A percentile compares a stretch with the other conserved stretches of the same genome.
These are phyloP conservation scores for Pythium apleroticum DNA, from an alignment of 352 stramenopile species.

Conservation along the genomic window DNA sequence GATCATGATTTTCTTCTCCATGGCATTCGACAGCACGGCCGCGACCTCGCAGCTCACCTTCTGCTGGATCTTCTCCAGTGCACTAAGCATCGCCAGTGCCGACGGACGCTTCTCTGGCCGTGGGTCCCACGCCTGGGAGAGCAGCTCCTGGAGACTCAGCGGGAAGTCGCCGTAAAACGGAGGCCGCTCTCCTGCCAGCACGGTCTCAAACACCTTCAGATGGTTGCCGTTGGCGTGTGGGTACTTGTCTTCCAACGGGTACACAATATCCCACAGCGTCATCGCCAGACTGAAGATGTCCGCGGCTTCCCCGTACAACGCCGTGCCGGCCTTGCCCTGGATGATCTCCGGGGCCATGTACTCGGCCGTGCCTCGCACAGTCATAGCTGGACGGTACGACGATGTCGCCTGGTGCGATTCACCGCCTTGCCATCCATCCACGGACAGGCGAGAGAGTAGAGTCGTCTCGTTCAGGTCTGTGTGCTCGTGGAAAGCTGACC, in stretches of 20 bases:
- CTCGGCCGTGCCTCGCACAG: slow-evolving; percentile 70
- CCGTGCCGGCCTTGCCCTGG: slow-evolving; percentile 60
- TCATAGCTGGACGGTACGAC: slow-evolving; percentile 40
- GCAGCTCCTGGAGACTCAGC: slow-evolving; percentile 42
- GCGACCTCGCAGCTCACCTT: slow-evolving; percentile 45
- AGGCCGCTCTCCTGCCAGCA: slow-evolving; percentile 58
- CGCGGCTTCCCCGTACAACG: slow-evolving; percentile 65
- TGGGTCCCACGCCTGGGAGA: slow-evolving; percentile 52
- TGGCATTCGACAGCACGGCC: slow-evolving; percentile 33
- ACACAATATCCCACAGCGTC: slow-evolving; percentile 77
- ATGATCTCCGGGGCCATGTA: slow-evolving; percentile 87
- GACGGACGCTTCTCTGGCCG: slow-evolving; percentile 53
- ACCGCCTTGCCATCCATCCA: background rate
- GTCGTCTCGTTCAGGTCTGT: background rate
- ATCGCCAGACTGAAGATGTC: slow-evolving; percentile 77
- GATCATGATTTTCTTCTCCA: slow-evolving; percentile 32
- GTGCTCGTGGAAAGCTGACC: background rate
- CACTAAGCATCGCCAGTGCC: slow-evolving; percentile 44
- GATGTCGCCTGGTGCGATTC: slow-evolving; percentile 3
- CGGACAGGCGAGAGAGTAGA: background rate
- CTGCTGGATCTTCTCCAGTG: slow-evolving; percentile 50
- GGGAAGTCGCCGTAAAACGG: slow-evolving; percentile 36
- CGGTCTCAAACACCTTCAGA: slow-evolving; percentile 65
- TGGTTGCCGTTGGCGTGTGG: slow-evolving; percentile 50
- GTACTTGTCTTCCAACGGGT: slow-evolving; percentile 67